Evolutionary conservation across 768 basidiomycete species (phyloP).

Genomic region (Leccinum sublutescens): DNA sequence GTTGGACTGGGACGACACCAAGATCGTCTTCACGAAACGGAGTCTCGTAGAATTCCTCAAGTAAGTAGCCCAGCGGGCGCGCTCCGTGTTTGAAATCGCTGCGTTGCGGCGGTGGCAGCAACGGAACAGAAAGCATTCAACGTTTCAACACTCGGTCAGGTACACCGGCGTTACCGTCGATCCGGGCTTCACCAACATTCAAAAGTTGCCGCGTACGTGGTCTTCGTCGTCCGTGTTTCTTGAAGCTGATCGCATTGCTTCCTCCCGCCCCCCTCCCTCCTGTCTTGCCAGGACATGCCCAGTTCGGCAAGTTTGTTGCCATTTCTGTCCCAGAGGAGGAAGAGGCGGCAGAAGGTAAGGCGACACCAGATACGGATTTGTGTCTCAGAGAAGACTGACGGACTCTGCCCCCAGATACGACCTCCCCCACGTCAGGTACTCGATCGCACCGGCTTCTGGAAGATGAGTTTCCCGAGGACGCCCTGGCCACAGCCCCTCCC

Average conservation of each 20-base stretch:
- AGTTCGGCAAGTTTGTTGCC: conserved; percentile 54
- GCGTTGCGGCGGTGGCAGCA: background rate
- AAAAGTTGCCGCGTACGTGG: conserved; percentile 67
- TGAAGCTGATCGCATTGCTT: background rate
- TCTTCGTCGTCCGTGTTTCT: background rate
- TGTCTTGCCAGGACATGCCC: conserved; percentile 56
- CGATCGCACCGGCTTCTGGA: conserved; percentile 14
- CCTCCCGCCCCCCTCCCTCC: background rate
- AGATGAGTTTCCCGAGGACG: conserved; percentile 53
- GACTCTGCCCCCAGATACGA: conserved; percentile 2
- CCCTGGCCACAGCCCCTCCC: conserved; percentile 57
- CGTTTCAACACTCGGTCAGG: conserved; percentile 41
- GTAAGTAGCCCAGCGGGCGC: conserved; percentile 38
- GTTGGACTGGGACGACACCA: conserved; percentile 78
- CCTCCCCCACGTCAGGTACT: conserved; percentile 7
- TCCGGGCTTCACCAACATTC: conserved; percentile 69
- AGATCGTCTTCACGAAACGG: conserved; percentile 78
- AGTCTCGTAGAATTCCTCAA: conserved; percentile 74
- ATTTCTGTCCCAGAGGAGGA: conserved; percentile 23
- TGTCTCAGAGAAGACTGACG: background rate
- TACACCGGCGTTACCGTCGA: conserved; percentile 76
- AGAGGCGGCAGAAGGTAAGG: conserved; percentile 23
- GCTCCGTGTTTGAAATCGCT: background rate
- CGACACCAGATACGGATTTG: background rate
- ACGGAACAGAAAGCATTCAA: background rate